Evolutionary conservation across 495 filamentous ascomycete genomes (phyloP).

Genomic region (Trichoderma asperelloides): DNA sequence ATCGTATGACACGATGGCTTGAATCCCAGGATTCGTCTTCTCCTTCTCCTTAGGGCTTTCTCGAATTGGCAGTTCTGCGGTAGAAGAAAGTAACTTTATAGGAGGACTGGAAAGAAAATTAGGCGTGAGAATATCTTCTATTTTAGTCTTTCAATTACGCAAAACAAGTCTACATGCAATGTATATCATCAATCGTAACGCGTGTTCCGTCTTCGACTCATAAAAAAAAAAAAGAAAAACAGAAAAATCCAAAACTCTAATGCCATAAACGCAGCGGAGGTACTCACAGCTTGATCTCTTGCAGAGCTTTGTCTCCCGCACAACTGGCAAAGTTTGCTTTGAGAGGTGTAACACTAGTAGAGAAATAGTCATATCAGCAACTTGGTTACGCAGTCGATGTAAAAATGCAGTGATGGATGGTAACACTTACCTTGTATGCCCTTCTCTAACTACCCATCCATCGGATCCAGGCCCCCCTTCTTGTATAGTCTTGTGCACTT

Average conservation of each 20-base stretch:
- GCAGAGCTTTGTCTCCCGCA: constrained; percentile 46
- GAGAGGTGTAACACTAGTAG: constrained; percentile 71
- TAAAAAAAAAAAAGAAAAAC: not conserved
- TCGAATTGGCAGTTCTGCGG: not conserved
- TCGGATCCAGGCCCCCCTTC: constrained; percentile 77
- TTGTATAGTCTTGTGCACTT: constrained; percentile 78
- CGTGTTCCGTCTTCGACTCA: not conserved
- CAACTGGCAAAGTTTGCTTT: constrained; percentile 88
- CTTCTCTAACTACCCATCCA: constrained; percentile 86
- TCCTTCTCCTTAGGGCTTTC: not conserved
- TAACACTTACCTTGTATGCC: constrained; percentile 68
- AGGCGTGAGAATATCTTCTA: constrained; percentile 10
- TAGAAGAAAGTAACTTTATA: not conserved
- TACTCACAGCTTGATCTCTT: constrained; percentile 87
- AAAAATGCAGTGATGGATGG: not conserved
- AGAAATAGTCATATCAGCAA: not conserved
- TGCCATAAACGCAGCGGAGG: constrained; percentile 6
- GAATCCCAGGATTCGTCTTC: constrained; percentile 34
- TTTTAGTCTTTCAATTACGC: constrained; percentile 4
- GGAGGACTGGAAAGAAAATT: not conserved
- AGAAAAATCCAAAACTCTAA: not conserved
- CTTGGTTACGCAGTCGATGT: not conserved
- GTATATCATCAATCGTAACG: not conserved
- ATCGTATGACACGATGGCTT: constrained; percentile 74
- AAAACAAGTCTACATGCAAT: not conserved